Conservation (phyloP, 1,284 basidiomycete species). For the Fomes fomentarius region DNA sequence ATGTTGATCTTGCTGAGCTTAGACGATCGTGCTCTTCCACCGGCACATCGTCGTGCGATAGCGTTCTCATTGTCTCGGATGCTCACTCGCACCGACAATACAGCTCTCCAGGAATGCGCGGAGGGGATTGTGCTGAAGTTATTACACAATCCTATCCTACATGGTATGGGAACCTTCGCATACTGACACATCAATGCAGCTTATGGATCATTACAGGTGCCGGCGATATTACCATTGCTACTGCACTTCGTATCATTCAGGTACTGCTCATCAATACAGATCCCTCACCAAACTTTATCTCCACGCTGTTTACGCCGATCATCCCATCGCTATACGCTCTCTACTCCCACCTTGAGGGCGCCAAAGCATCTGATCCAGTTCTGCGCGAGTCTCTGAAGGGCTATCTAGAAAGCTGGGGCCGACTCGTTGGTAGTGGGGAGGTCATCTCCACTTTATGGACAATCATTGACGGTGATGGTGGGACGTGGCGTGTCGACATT, state of each 20-base stretch:
- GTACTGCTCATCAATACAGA: constrained; percentile 74
- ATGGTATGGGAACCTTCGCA: constrained; percentile 3
- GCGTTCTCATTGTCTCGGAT: constrained; percentile 72
- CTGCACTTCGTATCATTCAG: constrained; percentile 51
- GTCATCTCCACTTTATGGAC: constrained; percentile 64
- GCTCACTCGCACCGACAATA: constrained; percentile 42
- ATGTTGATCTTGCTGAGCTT: constrained; percentile 52
- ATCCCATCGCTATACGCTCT: constrained; percentile 70
- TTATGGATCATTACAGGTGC: not conserved
- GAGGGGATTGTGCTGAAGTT: constrained; percentile 44
- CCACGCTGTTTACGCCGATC: constrained; percentile 69
- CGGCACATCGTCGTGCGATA: constrained; percentile 60
- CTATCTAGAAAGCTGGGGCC: constrained; percentile 75
- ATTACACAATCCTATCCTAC: constrained; percentile 49
- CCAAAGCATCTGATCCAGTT: constrained; percentile 62
- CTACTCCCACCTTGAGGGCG: constrained; percentile 51
- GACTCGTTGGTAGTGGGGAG: constrained; percentile 56
- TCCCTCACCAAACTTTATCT: constrained; percentile 71
- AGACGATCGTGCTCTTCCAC: constrained; percentile 34
- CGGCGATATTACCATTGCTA: constrained; percentile 34
- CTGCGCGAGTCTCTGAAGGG: constrained; percentile 60
- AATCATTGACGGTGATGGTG: constrained; percentile 56
- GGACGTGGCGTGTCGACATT: constrained; percentile 58
- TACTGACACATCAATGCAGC: not conserved
- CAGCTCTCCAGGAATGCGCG: constrained; percentile 35